phyloP scores from a whole-genome alignment of 2,329 filamentous ascomycete genomes.

The Xylariaceae sp. region DNA sequence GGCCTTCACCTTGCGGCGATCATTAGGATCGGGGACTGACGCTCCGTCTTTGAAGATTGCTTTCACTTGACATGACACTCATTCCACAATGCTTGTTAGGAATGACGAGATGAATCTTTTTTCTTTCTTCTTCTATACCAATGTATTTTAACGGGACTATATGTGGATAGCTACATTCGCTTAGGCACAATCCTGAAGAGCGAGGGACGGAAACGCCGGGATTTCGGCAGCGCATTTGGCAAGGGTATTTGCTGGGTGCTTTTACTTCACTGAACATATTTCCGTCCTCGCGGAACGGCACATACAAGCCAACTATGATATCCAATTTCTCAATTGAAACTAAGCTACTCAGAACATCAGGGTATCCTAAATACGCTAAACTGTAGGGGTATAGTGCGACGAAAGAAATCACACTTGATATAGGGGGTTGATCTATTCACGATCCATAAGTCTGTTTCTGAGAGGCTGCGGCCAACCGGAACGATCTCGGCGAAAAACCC shows the following conservation, averaged over 20 bases:
- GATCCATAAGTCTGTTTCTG: too few relatives aligned
- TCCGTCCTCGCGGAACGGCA: background rate
- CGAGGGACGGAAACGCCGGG: background rate
- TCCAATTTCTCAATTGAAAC: background rate
- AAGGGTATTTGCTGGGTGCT: background rate
- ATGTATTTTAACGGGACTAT: background rate
- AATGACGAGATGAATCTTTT: too few relatives aligned
- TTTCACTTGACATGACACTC: too few relatives aligned
- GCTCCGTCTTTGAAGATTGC: conserved; percentile 19
- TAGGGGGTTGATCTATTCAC: too few relatives aligned
- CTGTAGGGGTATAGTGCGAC: too few relatives aligned
- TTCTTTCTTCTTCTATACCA: background rate
- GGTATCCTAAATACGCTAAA: too few relatives aligned
- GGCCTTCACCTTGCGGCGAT: conserved; percentile 2
- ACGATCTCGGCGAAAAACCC: too few relatives aligned
- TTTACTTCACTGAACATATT: conserved; percentile 22
- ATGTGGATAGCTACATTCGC: background rate
- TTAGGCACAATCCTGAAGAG: background rate
- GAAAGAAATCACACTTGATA: too few relatives aligned
- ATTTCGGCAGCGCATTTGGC: background rate
- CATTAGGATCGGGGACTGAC: conserved; percentile 22
- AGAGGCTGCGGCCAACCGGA: too few relatives aligned
- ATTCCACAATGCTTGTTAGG: too few relatives aligned
- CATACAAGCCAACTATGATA: too few relatives aligned
- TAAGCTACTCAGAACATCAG: too few relatives aligned